Evolutionary conservation across 495 filamentous ascomycete species (phyloP), one percentile per base, ranked within the genome.

Genomic region (Cercophora sp.): DNA sequence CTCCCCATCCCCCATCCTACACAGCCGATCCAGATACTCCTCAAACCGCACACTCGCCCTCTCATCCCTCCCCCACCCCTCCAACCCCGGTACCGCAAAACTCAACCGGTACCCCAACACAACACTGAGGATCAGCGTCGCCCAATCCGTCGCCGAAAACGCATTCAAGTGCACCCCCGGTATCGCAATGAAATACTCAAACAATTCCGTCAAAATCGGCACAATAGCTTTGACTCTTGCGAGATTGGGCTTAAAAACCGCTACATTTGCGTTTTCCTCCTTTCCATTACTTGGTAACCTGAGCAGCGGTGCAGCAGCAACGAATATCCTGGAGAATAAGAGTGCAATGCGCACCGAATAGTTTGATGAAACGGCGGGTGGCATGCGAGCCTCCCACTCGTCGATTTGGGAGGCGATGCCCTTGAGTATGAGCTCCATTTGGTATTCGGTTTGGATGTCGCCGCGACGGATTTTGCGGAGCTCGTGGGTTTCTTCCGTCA

Each of bases 51-150:
- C 44, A 1, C 54, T 41, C 29, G 25, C 42, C 11, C 72, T 54
- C 16, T 64, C 70, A 29, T 56, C 60, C 0, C 25, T 31, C 8
- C 66, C 62, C 58, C 72, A 77, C 16, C 51, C 66, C 1, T 63
- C 67, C 24, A 68, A 74, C 0, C 58, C 54, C 2, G 59, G 23
- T 3, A 72, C 19, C 0, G 74, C 66, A 43, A 77, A 71, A 1
- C 66, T 68, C 35, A 76, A 61, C 2, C 73, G 66, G 27, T 71
- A 72, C 5, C 63, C 63, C 1, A 77, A 48, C n/a, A 76, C 66
- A 13, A 70, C 51, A n/a, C 42, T 24, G 2, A 71, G 19, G 24
- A 77, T 69, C 26, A 74, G 45, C 25, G 54, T 57, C 26, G 59
- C 43, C 61, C 68, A 68, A 51, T 73, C 69, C 27, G 57, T 56